These are phyloP conservation scores for Urtica urens DNA, from an alignment of 306 rosid species.

Conservation along the genomic window DNA sequence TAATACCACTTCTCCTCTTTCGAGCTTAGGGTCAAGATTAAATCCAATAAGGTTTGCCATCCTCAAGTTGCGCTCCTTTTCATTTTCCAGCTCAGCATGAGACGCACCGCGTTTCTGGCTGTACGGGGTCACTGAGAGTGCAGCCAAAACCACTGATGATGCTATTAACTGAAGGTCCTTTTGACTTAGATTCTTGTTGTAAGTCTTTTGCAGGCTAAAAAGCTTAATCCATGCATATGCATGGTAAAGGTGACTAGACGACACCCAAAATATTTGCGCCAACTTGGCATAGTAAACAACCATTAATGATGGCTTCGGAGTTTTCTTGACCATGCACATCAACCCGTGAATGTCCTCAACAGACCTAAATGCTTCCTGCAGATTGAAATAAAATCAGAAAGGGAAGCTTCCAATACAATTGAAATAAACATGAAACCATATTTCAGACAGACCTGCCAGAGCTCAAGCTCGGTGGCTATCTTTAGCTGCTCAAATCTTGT, in stretches of 20 bases:
- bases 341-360: slow-evolving; percentile 91
- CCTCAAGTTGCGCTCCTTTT: slow-evolving; percentile 77
- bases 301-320: slow-evolving; percentile 86
- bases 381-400: neutral
- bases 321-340: slow-evolving; percentile 96
- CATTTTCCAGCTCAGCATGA: slow-evolving; percentile 81
- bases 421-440: too few relatives aligned
- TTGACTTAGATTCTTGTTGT: slow-evolving; percentile 88
- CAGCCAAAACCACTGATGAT: slow-evolving; percentile 94
- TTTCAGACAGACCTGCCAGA: slow-evolving; percentile 92
- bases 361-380: slow-evolving; percentile 97
- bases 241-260: slow-evolving; percentile 80
- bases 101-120: slow-evolving; percentile 58
- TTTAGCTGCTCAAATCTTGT: slow-evolving; percentile 96
- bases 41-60: slow-evolving; percentile 90
- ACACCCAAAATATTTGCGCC: slow-evolving; percentile 83
- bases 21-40: slow-evolving; percentile 71
- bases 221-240: slow-evolving; percentile 97
- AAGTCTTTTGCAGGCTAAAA: slow-evolving; percentile 72
- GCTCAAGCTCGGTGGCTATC: slow-evolving; percentile 85
- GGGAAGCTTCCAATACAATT: too few relatives aligned
- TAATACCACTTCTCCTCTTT: slow-evolving; percentile 84
- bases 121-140: slow-evolving; percentile 82
- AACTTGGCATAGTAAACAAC: slow-evolving; percentile 88
- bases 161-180: slow-evolving; percentile 95